Base-by-base conservation (phyloP, 2,329 filamentous ascomycete species). In the Aspergillus thermomutatus region DNA sequence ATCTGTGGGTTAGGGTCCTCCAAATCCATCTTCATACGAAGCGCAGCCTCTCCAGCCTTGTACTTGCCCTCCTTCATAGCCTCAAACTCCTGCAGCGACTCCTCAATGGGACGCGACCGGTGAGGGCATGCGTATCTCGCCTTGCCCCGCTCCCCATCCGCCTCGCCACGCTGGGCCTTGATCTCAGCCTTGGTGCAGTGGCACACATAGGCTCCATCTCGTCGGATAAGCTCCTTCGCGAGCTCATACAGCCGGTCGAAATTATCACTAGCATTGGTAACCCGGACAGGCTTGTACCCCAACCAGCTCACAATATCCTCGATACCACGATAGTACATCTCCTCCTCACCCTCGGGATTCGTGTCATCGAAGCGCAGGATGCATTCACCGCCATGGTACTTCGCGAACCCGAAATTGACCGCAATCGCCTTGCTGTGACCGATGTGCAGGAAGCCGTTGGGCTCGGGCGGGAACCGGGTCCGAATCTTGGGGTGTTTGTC, bases 391-490 rank as follows among this genome's bases (percentile, higher is more conserved):
- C 88, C 89, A 71, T 96, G 90, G 69, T 87, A 87, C 69, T 84
- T 86, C 14, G 94, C 93, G 72, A 97, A 97, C 6, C 93, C 93
- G 76, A 97, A 97, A 77, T 97, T 97, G 74, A 97, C 86, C 0
- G 91, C 89, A 72, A 97, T 97, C 23, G 94, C 93, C 79, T 97
- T 97, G 63, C 89, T 90, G 72, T 97, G 94, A 21, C 93, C 93
- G 65, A 97, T 89, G 71, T 97, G 92, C 9, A 97, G 83, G 72
- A 89, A 97, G 54, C 93, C 94, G 73, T 97, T 97, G 49, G 94
- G 94, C 76, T 93, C 90, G 21, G 90, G 90, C 2, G 90, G 90
- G 69, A 93, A 92, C 64, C 89, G 85, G 3, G 89, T 92, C 50
- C 87, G 64, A 19, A 80, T 76, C 43, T 46, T 46, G 43, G 28